A percentile compares a stretch with the other conserved stretches of the same genome.
These are phyloP conservation scores for Aplosporella prunicola DNA, from an alignment of 2,329 filamentous ascomycete genomes.

Conservation along the genomic window DNA sequence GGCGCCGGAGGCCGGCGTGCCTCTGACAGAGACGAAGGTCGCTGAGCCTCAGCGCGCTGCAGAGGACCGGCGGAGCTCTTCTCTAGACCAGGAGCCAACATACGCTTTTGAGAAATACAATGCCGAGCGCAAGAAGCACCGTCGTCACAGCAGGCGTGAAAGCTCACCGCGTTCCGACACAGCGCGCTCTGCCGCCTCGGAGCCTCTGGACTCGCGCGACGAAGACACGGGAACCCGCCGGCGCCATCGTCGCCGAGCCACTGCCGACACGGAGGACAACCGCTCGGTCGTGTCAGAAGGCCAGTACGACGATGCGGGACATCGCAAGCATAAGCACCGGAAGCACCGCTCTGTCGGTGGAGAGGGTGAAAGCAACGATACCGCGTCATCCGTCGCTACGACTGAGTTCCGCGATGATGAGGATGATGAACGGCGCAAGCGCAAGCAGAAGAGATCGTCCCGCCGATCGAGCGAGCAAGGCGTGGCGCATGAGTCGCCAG, in stretches of 20 bases:
- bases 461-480: no score
- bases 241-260: no score
- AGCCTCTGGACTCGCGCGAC: conserved; percentile 17
- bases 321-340: conserved; percentile 26
- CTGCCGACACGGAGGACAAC: no score
- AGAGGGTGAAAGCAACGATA: no score
- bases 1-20: neutral
- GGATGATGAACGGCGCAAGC: conserved; percentile 8
- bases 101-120: conserved; percentile 4
- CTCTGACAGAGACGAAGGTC: neutral
- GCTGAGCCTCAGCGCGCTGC: neutral
- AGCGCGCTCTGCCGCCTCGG: conserved; percentile 24
- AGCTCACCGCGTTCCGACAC: conserved; percentile 26
- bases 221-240: conserved; percentile 33
- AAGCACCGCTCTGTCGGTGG: conserved; percentile 11
- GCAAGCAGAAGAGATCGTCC: conserved; percentile 8
- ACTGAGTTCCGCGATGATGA: conserved; percentile 10
- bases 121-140: conserved; percentile 7
- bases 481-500: no score
- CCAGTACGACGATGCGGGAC: conserved; percentile 26
- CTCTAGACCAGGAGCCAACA: no score
- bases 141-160: neutral
- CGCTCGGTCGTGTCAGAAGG: conserved; percentile 30
- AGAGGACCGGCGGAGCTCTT: neutral
- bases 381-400: conserved; percentile 5